These are phyloP conservation scores for Dryadomyces quercivorus DNA, from an alignment of 2,329 filamentous ascomycete genomes.

Conservation along the genomic window DNA sequence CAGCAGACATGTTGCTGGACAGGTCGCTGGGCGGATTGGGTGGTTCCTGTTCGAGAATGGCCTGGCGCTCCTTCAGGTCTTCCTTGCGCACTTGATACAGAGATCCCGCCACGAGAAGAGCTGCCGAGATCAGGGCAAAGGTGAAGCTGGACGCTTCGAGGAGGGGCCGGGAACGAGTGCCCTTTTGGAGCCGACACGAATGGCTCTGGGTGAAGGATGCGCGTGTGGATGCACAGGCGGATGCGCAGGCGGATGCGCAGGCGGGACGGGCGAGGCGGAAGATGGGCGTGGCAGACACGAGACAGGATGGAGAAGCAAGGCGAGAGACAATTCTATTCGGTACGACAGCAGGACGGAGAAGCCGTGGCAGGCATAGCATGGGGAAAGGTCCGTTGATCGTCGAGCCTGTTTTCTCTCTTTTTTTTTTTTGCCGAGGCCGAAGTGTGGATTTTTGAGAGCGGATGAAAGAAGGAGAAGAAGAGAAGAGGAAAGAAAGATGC, in stretches of 20 bases:
- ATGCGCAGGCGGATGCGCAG: too few relatives aligned
- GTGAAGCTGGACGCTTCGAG: constrained; percentile 8
- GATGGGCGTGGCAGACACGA: not conserved
- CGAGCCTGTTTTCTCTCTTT: too few relatives aligned
- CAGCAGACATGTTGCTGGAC: constrained; percentile 14
- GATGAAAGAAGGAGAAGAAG: not conserved
- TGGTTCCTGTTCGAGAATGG: not conserved
- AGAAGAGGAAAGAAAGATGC: not conserved
- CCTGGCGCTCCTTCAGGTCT: not conserved
- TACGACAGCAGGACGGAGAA: not conserved
- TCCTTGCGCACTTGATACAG: not conserved
- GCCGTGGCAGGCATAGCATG: not conserved
- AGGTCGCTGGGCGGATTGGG: not conserved
- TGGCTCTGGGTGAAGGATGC: not conserved
- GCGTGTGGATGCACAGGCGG: too few relatives aligned
- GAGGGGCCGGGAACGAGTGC: not conserved
- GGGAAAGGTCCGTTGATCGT: too few relatives aligned
- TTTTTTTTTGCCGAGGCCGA: not conserved
- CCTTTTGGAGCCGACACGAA: too few relatives aligned
- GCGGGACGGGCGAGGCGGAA: not conserved
- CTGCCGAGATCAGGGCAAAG: constrained; percentile 1
- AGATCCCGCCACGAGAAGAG: constrained; percentile 1
- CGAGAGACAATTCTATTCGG: not conserved
- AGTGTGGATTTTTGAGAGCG: not conserved
- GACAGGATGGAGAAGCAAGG: not conserved